Percentiles rank a stretch among this genome's conserved stretches.
phyloP scores from a whole-genome alignment of 345 rosid genomes.

The Erucastrum elatum region DNA sequence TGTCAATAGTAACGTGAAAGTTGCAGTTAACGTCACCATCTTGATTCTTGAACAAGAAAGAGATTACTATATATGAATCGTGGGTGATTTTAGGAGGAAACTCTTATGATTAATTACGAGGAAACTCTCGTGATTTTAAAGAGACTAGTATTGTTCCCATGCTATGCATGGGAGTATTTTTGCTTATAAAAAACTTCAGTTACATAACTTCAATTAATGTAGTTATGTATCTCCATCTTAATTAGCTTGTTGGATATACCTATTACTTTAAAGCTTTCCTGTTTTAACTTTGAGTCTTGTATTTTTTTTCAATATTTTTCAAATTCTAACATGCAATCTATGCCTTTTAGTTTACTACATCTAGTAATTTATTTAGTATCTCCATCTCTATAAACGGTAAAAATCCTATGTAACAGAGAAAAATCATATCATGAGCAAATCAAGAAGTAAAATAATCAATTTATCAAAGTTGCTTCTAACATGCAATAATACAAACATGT shows the following conservation, averaged over 20 bases:
- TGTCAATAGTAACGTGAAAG: conserved; percentile 29
- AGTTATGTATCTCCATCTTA: neutral
- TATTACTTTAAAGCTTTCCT: neutral
- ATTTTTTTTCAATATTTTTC: neutral
- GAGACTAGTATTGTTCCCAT: too few relatives aligned
- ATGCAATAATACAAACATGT: neutral
- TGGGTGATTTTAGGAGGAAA: too few relatives aligned
- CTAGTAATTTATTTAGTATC: neutral
- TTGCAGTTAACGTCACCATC: conserved; percentile 4
- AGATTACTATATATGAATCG: too few relatives aligned
- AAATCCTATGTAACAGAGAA: neutral
- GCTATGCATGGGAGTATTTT: too few relatives aligned
- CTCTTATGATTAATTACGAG: too few relatives aligned
- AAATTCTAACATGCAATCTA: neutral
- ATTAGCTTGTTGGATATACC: neutral
- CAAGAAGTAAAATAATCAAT: neutral
- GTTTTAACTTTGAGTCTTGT: neutral
- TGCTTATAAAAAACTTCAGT: too few relatives aligned
- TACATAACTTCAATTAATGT: too few relatives aligned
- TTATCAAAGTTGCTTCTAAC: neutral
- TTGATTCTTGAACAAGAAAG: neutral
- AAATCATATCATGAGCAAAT: neutral
- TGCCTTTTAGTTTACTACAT: neutral
- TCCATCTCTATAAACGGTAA: neutral
- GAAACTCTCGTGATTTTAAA: too few relatives aligned